Percentiles rank a stretch among this genome's conserved stretches.
phyloP scores from a whole-genome alignment of 148 eudicot species.

The Cornus suecica region DNA sequence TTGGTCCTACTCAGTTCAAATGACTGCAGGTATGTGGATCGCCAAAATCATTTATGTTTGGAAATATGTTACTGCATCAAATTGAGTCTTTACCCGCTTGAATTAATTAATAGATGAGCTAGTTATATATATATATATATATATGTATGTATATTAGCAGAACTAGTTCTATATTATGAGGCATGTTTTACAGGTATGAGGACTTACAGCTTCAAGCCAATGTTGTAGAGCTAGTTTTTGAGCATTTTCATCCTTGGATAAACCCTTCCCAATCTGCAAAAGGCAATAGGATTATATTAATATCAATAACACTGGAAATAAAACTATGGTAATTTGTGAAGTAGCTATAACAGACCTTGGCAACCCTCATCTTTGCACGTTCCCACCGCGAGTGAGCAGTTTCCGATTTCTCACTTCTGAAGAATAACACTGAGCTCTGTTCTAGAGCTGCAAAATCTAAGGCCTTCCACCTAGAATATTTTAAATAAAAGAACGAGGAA shows the following conservation, averaged over 20 bases:
- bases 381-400: slow-evolving; percentile 29
- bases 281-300: background rate
- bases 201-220: slow-evolving; percentile 38
- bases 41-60: background rate
- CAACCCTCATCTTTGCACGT: slow-evolving; percentile 29
- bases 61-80: background rate
- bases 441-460: slow-evolving; percentile 32
- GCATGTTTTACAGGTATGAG: background rate
- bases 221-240: slow-evolving; percentile 30
- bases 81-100: background rate
- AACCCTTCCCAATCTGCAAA: slow-evolving; percentile 33
- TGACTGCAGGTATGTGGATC: background rate
- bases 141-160: no score
- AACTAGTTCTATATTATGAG: background rate
- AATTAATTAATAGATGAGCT: background rate
- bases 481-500: background rate
- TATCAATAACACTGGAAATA: background rate
- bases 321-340: background rate
- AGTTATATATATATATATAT: no score
- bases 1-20: background rate
- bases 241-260: slow-evolving; percentile 31
- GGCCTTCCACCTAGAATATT: slow-evolving; percentile 35
- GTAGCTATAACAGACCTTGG: slow-evolving; percentile 19
- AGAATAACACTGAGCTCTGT: slow-evolving; percentile 24
- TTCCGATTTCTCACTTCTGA: slow-evolving; percentile 14